Conservation (phyloP, 2,329 filamentous ascomycete genomes). For the Reticulascus tulasneorum region DNA sequence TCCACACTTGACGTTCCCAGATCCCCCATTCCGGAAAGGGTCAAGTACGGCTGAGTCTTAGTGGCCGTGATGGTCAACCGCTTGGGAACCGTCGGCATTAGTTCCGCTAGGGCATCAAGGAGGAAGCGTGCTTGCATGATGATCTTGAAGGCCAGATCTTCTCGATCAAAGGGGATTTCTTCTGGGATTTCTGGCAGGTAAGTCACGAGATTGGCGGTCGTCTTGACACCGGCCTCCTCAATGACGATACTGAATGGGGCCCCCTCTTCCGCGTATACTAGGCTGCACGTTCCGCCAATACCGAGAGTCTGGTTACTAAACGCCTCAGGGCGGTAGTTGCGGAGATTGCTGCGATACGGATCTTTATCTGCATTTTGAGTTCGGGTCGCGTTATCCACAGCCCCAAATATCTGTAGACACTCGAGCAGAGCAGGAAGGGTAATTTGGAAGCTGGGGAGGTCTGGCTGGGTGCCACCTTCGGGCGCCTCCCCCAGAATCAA, state of each 20-base stretch:
- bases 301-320: slow-evolving; percentile 82
- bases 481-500: slow-evolving; percentile 51
- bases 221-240: slow-evolving; percentile 81
- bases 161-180: slow-evolving; percentile 83
- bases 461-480: slow-evolving; percentile 33
- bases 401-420: slow-evolving; percentile 90
- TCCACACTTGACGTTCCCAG: slow-evolving; percentile 62
- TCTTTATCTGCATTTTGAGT: slow-evolving; percentile 57
- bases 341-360: slow-evolving; percentile 56
- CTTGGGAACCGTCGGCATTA: slow-evolving; percentile 66
- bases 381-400: slow-evolving; percentile 64
- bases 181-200: slow-evolving; percentile 73
- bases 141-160: slow-evolving; percentile 80
- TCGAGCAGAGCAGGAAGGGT: slow-evolving; percentile 85
- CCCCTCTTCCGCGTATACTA: slow-evolving; percentile 72
- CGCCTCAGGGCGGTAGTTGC: slow-evolving; percentile 63
- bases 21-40: slow-evolving; percentile 62
- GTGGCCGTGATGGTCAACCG: slow-evolving; percentile 66
- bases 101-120: slow-evolving; percentile 67
- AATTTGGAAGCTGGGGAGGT: slow-evolving; percentile 74
- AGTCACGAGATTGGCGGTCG: slow-evolving; percentile 84
- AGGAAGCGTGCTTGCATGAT: slow-evolving; percentile 82
- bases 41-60: slow-evolving; percentile 65
- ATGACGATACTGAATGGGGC: slow-evolving; percentile 80
- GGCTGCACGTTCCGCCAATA: slow-evolving; percentile 78